These are phyloP conservation scores for Phylloporus arenicola DNA, from an alignment of 768 basidiomycete genomes.

Conservation along the genomic window DNA sequence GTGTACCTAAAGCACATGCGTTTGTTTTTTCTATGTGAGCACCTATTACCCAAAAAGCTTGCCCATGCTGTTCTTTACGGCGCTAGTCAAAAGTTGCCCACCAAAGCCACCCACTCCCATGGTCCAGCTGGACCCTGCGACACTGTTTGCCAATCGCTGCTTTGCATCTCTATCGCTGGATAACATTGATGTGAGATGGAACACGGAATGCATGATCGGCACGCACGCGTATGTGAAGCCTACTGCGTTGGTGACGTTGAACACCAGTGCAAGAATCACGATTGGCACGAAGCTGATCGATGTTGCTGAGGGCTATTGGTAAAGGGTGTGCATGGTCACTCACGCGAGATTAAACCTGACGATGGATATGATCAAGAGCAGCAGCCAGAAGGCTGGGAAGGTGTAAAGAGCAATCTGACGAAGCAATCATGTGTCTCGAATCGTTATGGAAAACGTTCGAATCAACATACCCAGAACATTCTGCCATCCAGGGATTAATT, in stretches of 20 bases:
- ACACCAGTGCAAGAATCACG: constrained; percentile 87
- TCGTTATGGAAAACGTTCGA: constrained; percentile 3
- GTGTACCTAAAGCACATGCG: constrained; percentile 7
- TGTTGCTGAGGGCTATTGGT: constrained; percentile 5
- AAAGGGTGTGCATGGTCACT: constrained; percentile 28
- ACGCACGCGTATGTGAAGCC: constrained; percentile 94
- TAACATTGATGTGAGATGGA: constrained; percentile 7
- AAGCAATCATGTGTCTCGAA: constrained; percentile 12
- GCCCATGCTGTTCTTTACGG: constrained; percentile 77
- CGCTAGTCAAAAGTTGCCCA: constrained; percentile 75
- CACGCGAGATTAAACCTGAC: constrained; percentile 86
- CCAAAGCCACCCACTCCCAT: constrained; percentile 78
- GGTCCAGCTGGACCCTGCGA: constrained; percentile 65
- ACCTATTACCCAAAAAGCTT: constrained; percentile 56
- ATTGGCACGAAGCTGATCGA: constrained; percentile 83
- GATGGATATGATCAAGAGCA: constrained; percentile 82
- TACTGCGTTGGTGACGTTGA: constrained; percentile 93
- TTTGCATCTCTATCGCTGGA: constrained; percentile 88
- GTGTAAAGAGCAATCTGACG: constrained; percentile 78
- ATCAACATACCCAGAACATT: constrained; percentile 81
- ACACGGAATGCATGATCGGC: constrained; percentile 2
- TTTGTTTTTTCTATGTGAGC: constrained; percentile 8
- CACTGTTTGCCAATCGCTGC: constrained; percentile 77
- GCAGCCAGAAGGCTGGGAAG: constrained; percentile 85
- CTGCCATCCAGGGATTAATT: constrained; percentile 34